Percentiles rank a stretch among this genome's conserved stretches.
phyloP scores from a whole-genome alignment of 257 asterid genomes.

The Leonotis leonurus region DNA sequence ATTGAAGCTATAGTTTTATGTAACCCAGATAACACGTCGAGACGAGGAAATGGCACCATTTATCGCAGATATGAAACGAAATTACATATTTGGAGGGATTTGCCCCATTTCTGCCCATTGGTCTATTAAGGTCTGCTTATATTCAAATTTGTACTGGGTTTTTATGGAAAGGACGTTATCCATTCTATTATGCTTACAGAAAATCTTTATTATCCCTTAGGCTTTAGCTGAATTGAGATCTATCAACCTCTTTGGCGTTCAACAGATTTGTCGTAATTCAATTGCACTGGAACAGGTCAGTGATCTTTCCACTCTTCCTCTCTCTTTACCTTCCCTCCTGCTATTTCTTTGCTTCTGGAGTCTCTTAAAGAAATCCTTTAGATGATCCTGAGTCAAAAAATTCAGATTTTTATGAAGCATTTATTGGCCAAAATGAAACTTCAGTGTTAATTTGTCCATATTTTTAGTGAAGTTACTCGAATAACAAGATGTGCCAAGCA shows the following conservation, averaged over 20 bases:
- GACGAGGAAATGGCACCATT: slow-evolving; percentile 96
- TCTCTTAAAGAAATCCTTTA: background rate
- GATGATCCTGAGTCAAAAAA: background rate
- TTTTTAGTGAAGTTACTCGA: background rate
- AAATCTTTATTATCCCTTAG: slow-evolving; percentile 28
- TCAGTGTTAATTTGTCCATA: background rate
- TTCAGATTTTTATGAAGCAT: background rate
- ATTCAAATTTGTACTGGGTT: slow-evolving; percentile 11
- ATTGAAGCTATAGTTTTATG: slow-evolving; percentile 15
- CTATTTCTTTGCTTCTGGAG: background rate
- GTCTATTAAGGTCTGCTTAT: slow-evolving; percentile 66
- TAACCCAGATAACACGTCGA: slow-evolving; percentile 79
- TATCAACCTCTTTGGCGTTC: slow-evolving; percentile 97
- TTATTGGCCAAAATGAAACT: background rate
- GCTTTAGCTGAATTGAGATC: slow-evolving; percentile 89
- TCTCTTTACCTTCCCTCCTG: background rate
- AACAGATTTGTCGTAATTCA: slow-evolving; percentile 96
- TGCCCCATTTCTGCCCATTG: slow-evolving; percentile 75
- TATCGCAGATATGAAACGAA: slow-evolving; percentile 76
- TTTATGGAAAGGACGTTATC: background rate
- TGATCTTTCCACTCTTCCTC: background rate
- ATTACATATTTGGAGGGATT: slow-evolving; percentile 92
- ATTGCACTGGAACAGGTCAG: slow-evolving; percentile 96
- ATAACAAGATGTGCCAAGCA: too few species aligned
- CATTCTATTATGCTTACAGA: slow-evolving; percentile 12